Conservation (phyloP, 2,329 filamentous ascomycete species). For the Aspergillus fumigatiaffinis region DNA sequence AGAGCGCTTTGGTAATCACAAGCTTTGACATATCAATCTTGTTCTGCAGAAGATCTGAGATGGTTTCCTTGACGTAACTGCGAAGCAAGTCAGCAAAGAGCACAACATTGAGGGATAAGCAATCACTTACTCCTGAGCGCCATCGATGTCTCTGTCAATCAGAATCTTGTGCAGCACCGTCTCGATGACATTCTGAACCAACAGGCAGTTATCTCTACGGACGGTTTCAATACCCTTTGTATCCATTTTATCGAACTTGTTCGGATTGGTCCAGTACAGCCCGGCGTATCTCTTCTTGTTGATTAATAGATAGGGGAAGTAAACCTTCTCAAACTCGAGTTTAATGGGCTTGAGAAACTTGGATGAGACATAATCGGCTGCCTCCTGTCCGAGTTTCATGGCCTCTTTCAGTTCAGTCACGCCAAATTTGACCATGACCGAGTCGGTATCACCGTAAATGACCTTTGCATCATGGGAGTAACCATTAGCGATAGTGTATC, state of each 20-base stretch:
- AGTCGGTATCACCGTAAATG: slow-evolving; percentile 98
- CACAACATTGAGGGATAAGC: background rate
- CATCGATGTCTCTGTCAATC: slow-evolving; percentile 85
- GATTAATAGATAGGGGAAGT: slow-evolving; percentile 95
- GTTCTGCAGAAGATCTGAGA: slow-evolving; percentile 92
- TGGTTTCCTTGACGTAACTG: slow-evolving; percentile 94
- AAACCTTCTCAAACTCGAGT: slow-evolving; percentile 98
- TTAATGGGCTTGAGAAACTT: slow-evolving; percentile 98
- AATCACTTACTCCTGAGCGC: slow-evolving; percentile 79
- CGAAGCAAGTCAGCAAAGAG: slow-evolving; percentile 32
- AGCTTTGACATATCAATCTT: slow-evolving; percentile 99
- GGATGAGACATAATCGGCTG: slow-evolving; percentile 77
- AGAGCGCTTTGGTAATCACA: slow-evolving; percentile 95
- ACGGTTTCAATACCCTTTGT: slow-evolving; percentile 99
- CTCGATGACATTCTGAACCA: slow-evolving; percentile 97
- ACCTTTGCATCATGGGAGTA: slow-evolving; percentile 94
- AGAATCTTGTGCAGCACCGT: slow-evolving; percentile 93
- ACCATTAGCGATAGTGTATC: slow-evolving; percentile 88
- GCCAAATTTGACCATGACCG: slow-evolving; percentile 99
- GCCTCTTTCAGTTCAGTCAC: slow-evolving; percentile 79
- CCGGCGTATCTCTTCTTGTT: slow-evolving; percentile 99
- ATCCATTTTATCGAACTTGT: slow-evolving; percentile 99
- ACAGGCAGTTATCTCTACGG: slow-evolving; percentile 87
- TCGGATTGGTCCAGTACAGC: slow-evolving; percentile 91
- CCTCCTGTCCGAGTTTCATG: slow-evolving; percentile 95